A percentile compares a stretch with the other conserved stretches of the same genome.
These are phyloP conservation scores for Cystoisospora suis DNA, from an alignment of 169 alveolate genomes.

Conservation along the genomic window DNA sequence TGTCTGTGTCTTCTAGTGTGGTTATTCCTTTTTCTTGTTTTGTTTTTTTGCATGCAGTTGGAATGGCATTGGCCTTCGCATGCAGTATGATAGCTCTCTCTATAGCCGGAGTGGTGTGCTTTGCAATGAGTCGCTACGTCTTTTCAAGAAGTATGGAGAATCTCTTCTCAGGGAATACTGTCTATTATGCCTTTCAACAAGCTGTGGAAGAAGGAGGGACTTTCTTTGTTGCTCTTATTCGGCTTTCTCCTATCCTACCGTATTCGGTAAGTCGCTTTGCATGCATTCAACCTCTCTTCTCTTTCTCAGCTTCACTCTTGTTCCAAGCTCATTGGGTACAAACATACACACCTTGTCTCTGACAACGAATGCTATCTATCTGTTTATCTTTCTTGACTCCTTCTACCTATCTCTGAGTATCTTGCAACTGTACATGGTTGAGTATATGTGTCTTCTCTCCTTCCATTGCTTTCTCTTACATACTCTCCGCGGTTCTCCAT, in stretches of 20 bases:
- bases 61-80: background rate
- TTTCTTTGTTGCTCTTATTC: conserved; percentile 49
- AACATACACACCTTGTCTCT: no score
- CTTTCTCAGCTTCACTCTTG: no score
- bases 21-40: background rate
- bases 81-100: background rate
- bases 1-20: no score
- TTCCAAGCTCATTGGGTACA: no score
- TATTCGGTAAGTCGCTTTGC: conserved; percentile 32
- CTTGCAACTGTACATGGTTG: background rate
- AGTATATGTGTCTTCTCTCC: background rate
- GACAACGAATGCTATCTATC: no score
- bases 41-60: background rate
- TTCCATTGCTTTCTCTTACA: no score
- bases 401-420: no score
- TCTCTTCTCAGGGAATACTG: background rate
- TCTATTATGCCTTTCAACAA: conserved; percentile 31
- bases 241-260: conserved; percentile 53
- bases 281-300: no score
- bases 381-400: no score
- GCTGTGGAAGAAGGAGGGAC: conserved; percentile 61
- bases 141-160: background rate
- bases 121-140: background rate
- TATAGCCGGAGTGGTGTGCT: background rate
- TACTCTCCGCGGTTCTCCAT: no score